Conservation (phyloP, 2,329 filamentous ascomycete species). For the Fusarium kyushuense region DNA sequence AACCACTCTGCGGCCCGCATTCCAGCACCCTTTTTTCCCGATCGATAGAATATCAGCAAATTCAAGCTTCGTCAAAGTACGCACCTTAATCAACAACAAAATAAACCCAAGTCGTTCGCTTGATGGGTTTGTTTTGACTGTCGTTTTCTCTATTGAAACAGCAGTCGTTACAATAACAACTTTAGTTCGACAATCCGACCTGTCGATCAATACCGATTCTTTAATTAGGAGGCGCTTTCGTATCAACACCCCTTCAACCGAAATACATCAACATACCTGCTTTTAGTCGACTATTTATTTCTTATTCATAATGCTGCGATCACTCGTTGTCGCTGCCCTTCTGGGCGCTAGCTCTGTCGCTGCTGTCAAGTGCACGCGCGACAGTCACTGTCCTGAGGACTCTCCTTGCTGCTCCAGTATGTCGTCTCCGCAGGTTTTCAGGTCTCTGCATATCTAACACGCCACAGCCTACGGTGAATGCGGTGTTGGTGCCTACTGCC, state of each 20-base stretch:
- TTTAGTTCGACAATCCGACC: slow-evolving; percentile 10
- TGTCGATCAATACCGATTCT: slow-evolving; percentile 21
- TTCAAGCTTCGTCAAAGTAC: background rate
- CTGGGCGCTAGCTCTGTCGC: slow-evolving; percentile 50
- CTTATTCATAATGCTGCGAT: slow-evolving; percentile 51
- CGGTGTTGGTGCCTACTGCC: slow-evolving; percentile 92
- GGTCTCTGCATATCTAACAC: slow-evolving; percentile 32
- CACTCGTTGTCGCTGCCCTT: slow-evolving; percentile 50
- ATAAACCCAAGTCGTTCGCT: slow-evolving; percentile 37
- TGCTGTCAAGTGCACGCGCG: slow-evolving; percentile 59
- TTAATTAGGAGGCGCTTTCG: slow-evolving; percentile 11
- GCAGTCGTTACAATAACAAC: slow-evolving; percentile 30
- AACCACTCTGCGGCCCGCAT: slow-evolving; percentile 38
- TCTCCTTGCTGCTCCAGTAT: slow-evolving; percentile 85
- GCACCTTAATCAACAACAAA: slow-evolving; percentile 18
- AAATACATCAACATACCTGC: slow-evolving; percentile 7
- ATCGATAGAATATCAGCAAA: slow-evolving; percentile 18
- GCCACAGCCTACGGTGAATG: slow-evolving; percentile 87
- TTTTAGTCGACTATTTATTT: slow-evolving; percentile 21
- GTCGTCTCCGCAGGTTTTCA: background rate
- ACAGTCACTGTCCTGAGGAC: slow-evolving; percentile 75
- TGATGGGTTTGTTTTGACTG: slow-evolving; percentile 31
- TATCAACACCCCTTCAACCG: slow-evolving; percentile 7
- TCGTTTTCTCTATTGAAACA: slow-evolving; percentile 13
- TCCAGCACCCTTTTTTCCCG: slow-evolving; percentile 26